Evolutionary conservation across 2,329 filamentous ascomycete genomes (phyloP), one percentile per base, ranked within the genome.

Genomic region (Basipetospora chlamydospora): DNA sequence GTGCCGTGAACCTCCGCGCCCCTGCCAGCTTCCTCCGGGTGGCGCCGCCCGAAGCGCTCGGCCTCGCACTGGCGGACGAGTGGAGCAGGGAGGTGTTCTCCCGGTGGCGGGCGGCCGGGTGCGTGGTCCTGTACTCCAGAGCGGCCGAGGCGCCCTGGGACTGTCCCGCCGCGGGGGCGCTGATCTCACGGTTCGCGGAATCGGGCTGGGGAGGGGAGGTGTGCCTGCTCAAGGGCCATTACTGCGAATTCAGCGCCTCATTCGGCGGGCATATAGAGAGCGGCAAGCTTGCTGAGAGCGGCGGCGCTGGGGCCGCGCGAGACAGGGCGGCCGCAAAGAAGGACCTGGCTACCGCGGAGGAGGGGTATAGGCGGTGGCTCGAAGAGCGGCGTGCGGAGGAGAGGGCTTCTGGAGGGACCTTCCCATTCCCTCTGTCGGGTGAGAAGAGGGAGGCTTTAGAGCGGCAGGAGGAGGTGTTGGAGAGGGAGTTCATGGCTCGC

Each of bases 191-290:
- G 41, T 55, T 73, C 36, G 59, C 52, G 34, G 47, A 48, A 12
- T 57, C 59, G 43, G 63, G 61, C 16, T 73, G 69, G 69, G 42
- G 44, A 1, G 69, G 69, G 2, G 59, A 62, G 28, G 64, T 58
- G 40, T 72, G 72, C 44, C 54, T 73, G 6, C 56, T 73, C 23
- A 71, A 71, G 45, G 68, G 69, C 0, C 65, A 69, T 37, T 73
- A 67, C 46, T 58, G 60, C 32, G 68, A 73, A 42, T 73, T 73
- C 41, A 67, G 65, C 12, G 55, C 57, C 18, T 66, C 64, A 0
- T 73, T 69, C 42, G 60, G 62, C 41, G 63, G 62, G 40, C 64
- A 68, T 41, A 66, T 71, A 40, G 56, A 55, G 15, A 61, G 59
- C 4, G 46, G 52, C 21, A 63, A 55, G 41, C 65, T 58, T 47